Conservation (phyloP, 176 grass and related monocot genomes). For the Eragrostis nindensis region DNA sequence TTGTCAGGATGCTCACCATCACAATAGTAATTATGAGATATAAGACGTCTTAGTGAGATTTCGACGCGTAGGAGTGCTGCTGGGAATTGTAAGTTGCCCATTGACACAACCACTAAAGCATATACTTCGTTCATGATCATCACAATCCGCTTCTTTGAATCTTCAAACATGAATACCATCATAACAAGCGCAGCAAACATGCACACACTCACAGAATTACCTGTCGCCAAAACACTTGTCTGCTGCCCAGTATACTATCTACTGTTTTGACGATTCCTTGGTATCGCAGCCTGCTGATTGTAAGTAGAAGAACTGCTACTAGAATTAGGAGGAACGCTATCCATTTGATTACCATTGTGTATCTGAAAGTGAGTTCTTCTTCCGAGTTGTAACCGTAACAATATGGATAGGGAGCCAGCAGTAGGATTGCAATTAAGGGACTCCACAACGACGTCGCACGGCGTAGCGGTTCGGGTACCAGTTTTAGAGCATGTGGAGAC, state of each 20-base stretch:
- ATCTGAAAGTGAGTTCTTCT: too few relatives aligned
- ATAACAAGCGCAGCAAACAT: not conserved
- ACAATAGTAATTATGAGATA: not conserved
- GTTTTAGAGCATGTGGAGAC: too few relatives aligned
- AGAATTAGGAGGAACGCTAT: not conserved
- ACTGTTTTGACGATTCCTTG: not conserved
- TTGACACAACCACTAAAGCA: not conserved
- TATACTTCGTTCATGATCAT: too few relatives aligned
- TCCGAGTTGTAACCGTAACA: too few relatives aligned
- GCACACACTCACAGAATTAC: not conserved
- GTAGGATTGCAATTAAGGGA: not conserved
- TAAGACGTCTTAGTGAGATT: not conserved
- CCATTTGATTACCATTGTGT: too few relatives aligned
- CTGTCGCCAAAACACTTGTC: not conserved
- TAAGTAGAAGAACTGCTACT: not conserved
- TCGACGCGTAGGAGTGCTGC: not conserved
- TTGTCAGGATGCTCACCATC: not conserved
- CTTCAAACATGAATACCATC: not conserved
- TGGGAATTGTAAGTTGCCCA: slow-evolving; percentile 37
- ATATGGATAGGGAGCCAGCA: not conserved
- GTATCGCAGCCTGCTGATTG: not conserved
- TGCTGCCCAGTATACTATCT: not conserved
- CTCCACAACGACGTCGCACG: too few relatives aligned
- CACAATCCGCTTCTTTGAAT: too few relatives aligned
- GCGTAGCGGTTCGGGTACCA: too few relatives aligned